These are phyloP conservation scores for Russula foetens DNA, from an alignment of 768 basidiomycete genomes.

Conservation along the genomic window DNA sequence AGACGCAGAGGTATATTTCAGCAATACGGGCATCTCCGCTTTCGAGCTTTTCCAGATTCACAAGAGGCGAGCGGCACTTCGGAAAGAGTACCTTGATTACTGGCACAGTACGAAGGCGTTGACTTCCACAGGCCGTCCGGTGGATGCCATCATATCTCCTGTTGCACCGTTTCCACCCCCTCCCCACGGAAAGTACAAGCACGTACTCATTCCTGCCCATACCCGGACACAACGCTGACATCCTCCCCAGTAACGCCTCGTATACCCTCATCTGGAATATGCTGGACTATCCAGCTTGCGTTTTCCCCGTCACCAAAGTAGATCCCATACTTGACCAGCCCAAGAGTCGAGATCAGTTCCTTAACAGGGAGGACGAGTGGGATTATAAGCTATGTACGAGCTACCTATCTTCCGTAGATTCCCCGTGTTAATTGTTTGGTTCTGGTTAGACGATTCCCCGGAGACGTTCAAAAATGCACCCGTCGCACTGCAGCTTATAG, in stretches of 20 bases:
- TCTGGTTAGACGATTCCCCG: constrained; percentile 12
- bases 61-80: constrained; percentile 31
- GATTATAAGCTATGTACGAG: constrained; percentile 39
- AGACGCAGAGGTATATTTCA: neutral
- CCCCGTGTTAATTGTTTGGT: neutral
- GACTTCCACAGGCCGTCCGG: constrained; percentile 42
- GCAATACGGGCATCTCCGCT: constrained; percentile 1
- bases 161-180: constrained; percentile 35
- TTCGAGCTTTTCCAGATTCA: constrained; percentile 42
- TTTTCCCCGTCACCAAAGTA: constrained; percentile 43
- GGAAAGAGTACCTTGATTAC: constrained; percentile 40
- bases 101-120: constrained; percentile 37
- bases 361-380: constrained; percentile 35
- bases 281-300: constrained; percentile 36
- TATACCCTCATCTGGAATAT: constrained; percentile 43
- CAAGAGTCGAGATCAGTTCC: constrained; percentile 32
- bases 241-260: constrained; percentile 28
- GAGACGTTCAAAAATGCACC: constrained; percentile 39
- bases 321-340: constrained; percentile 34
- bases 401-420: neutral
- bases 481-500: constrained; percentile 41
- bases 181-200: constrained; percentile 39
- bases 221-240: neutral
- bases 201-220: constrained; percentile 14
- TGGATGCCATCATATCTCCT: constrained; percentile 46